Evolutionary conservation across 768 basidiomycete genomes (phyloP), one percentile per base, ranked within the genome.

Genomic region (Termitomyces sp.): DNA sequence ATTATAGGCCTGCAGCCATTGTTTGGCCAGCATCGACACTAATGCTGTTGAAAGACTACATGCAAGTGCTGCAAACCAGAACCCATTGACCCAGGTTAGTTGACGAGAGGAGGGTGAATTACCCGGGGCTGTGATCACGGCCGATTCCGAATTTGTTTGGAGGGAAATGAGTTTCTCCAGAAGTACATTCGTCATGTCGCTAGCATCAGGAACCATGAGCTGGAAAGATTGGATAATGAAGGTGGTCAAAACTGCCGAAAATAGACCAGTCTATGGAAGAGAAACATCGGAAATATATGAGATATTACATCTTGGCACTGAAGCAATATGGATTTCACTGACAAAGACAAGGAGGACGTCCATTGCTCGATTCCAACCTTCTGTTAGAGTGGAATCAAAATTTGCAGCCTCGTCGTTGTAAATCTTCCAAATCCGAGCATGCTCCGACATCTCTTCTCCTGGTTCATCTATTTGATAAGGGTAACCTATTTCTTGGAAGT

Each of bases 261-360:
- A 79, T 27, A 78, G 66, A 61, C 76, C 78, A 24, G 75, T 76
- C 75, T 77, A 41, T 44, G 9, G 9, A 44, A 44, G 7, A 44
- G 7, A 22, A 22, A 12, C 33, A 33, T 33, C 27, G 9, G 33
- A 33, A 33, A 33, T 11, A 44, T 44, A 4, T 20, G n/a, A 44
- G 20, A 44, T 22, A 44, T 11, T 2, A 8, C 20, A 41, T 6
- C 18, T 3, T n/a, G 13, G 18, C 18, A 4, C 7, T n/a, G 13
- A 37, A 37, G 37, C 37, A 15, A 42, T n/a, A n/a, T 42, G 41
- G 18, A 8, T n/a, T 42, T 11, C 42, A 71, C 78, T 67, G 57
- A 76, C 78, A 56, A 80, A 80, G 27, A 80, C 78, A 24, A 77
- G 68, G 4, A 79, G 64, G 6, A 76, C 74, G 51, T 79, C 77